Base-by-base conservation (phyloP, 345 rosid genomes). In the Moricandia moricandioides region DNA sequence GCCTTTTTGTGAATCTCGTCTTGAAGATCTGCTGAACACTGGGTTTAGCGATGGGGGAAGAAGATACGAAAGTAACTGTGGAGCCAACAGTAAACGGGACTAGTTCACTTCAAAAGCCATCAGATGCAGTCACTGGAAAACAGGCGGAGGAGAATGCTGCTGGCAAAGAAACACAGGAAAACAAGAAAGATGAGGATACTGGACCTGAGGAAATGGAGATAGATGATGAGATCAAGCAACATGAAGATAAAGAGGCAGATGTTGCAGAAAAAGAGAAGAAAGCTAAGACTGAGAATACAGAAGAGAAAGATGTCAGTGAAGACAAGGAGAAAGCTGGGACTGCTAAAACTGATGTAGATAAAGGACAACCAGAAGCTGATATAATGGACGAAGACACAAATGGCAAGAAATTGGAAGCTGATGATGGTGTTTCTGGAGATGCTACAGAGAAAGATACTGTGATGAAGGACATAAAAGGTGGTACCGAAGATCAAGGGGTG, bases 41-140 rank as follows among this genome's bases (percentile, higher is more conserved):
- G 70, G 63, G 35, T 76, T 77, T 29, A 69, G 77, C 73, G 57
- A 93, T 93, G 98, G 88, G 86, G 13, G 90, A 86, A 67, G 88
- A 85, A 70, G 86, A 84, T 81, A 77, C 70, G 29, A 85, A 63
- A 63, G 77, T 77, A 17, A 74, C 57, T 81, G 58, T 83, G 52
- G 85, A 80, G 71, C 83, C 75, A 45, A 69, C 75, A 16, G 84
- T 76, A 24, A 88, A 89, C 74, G 91, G 94, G 78, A 86, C 79
- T 49, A 52, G 34, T 70, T 54, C 21, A 54, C 79, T 69, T 4
- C 73, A 77, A 11, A 84, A 86, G 69, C 52, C 83, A 57, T 80
- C 54, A 13, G 78, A 81, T 40, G 56, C 61, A n/a, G 65, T 75
- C 74, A 64, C 73, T 63, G 90, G 55, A 56, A 66, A 61, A 61